Evolutionary conservation across 148 eudicot species (phyloP).

Genomic region (Cornus kousa): DNA sequence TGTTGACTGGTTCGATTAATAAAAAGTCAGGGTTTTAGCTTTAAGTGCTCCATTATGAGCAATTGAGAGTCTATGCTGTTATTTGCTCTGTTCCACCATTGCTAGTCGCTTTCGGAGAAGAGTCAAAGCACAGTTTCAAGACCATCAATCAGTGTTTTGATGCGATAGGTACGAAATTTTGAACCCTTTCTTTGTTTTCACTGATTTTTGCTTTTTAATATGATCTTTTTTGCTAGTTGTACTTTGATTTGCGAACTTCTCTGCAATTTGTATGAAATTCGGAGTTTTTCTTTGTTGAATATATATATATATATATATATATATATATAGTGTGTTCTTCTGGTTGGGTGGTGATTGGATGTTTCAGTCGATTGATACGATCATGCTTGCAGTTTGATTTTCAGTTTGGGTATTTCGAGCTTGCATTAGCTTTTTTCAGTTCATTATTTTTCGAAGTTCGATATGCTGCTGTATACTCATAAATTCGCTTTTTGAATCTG

Average conservation of each 20-base stretch:
- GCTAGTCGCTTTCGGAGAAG: not conserved
- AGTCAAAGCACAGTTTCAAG: not conserved
- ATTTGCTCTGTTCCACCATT: not conserved
- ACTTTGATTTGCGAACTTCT: not conserved
- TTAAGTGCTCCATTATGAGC: too few species aligned
- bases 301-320: too few species aligned
- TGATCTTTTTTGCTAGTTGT: not conserved
- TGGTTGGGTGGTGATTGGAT: not conserved
- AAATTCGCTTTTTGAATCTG: not conserved
- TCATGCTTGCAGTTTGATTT: not conserved
- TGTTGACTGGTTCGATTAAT: too few species aligned
- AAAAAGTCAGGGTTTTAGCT: too few species aligned
- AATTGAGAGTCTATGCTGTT: not conserved
- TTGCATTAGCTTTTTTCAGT: not conserved
- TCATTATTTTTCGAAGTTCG: not conserved
- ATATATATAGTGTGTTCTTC: not conserved
- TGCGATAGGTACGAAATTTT: slow-evolving; percentile 8
- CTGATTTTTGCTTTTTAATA: not conserved
- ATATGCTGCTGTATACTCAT: not conserved
- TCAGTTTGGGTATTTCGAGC: slow-evolving; percentile 3
- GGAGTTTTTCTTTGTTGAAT: not conserved
- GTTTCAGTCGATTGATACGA: not conserved
- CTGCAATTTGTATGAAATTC: not conserved
- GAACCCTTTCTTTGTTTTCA: not conserved
- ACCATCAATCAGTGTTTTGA: not conserved